phyloP scores from a whole-genome alignment of 768 basidiomycete species.

The Tricholoma bakamatsutake region DNA sequence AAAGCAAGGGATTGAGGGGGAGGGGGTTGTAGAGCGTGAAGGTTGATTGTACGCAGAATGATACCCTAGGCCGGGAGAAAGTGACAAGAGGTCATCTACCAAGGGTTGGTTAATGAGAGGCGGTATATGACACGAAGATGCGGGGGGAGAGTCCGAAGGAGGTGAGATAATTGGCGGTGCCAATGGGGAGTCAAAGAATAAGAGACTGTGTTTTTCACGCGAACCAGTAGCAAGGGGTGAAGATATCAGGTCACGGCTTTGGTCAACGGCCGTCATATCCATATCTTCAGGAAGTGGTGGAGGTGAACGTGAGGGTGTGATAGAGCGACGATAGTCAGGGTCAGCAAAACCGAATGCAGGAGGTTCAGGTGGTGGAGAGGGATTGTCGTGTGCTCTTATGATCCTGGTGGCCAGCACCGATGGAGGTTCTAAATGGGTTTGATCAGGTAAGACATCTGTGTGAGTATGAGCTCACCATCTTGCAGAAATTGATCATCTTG shows the following conservation, averaged over 20 bases:
- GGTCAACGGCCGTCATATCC: not conserved
- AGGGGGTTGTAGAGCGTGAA: not conserved
- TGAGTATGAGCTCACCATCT: conserved; percentile 36
- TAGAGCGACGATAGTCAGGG: not conserved
- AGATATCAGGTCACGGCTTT: not conserved
- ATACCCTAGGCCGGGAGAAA: conserved; percentile 7
- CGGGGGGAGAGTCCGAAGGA: conserved; percentile 10
- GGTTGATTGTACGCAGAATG: not conserved
- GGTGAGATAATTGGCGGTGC: conserved; percentile 16
- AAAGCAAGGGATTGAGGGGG: not conserved
- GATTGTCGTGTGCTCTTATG: conserved; percentile 67
- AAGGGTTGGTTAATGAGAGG: conserved; percentile 12
- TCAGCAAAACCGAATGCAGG: not conserved
- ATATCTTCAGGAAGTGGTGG: not conserved
- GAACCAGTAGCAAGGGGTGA: not conserved
- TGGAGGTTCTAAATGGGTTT: conserved; percentile 50
- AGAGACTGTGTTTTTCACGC: conserved; percentile 20
- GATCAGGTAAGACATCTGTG: conserved; percentile 1
- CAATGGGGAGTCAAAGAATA: conserved; percentile 39
- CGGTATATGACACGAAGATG: conserved; percentile 7
- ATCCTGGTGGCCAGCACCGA: conserved; percentile 62
- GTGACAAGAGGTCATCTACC: conserved; percentile 22
- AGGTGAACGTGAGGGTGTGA: not conserved
- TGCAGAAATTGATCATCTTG: conserved; percentile 34
- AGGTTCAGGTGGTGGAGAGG: conserved; percentile 49